Evolutionary conservation across 805 yeast species (phyloP), one percentile per base, ranked within the genome.

Genomic region (Zygoascus biomembranicola): DNA sequence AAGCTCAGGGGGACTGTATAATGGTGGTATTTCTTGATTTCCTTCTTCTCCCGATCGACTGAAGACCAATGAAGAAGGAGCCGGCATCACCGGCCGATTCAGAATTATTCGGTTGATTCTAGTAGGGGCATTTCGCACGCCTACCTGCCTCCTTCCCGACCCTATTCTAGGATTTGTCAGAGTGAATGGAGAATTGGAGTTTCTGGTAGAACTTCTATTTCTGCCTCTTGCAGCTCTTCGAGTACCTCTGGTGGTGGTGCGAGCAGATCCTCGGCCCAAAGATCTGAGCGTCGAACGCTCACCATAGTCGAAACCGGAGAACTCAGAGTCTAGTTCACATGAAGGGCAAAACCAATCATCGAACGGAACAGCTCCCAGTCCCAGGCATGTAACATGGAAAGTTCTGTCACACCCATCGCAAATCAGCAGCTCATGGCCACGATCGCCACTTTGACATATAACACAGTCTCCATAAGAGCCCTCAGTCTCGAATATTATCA

Each of bases 261-360:
- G 13, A 13, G 8, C 10, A 23, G 16, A 4, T 11, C 47, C 32
- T 10, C 32, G 14, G 6, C 6, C 20, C 32, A 32, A 20, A 13
- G 49, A 26, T 46, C 49, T 31, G 14, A 46, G 32, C 19, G 10
- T 26, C 9, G 20, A n/a, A 6, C 49, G 18, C 23, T 14, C 18
- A 16, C 32, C 23, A 14, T 46, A n/a, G 20, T 32, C 42, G 31
- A 4, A 44, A 14, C 35, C 16, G 18, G 35, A 23, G 11, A 13
- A 19, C 9, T 32, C 23, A 13, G 20, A 16, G 32, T 50, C 59
- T 13, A 57, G 23, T 43, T 57, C 64, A 43, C 69, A 65, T 9
- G 63, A 57, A n/a, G 69, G 69, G 51, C 70, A 66, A 48, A 55
- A 62, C 68, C 69, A 66, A 19, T 60, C 64, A 14, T 60, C 59